Conservation (phyloP, 192 early-diverging fungal species). For the Umbelopsis sp. region DNA sequence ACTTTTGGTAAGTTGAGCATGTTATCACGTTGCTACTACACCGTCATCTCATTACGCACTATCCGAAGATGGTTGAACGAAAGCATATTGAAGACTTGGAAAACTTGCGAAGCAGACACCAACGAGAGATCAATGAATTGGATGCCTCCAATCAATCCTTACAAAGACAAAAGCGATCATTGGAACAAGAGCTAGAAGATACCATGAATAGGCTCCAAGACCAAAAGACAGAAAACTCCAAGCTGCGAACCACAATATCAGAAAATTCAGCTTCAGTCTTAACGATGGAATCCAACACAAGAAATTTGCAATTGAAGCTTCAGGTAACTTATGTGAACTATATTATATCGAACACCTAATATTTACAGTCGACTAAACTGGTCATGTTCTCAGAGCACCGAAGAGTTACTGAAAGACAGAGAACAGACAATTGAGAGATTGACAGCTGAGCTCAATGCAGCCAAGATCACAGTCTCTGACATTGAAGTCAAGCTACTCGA, state of each 20-base stretch:
- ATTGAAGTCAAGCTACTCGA: constrained; percentile 47
- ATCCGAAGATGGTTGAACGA: constrained; percentile 37
- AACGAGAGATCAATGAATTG: constrained; percentile 37
- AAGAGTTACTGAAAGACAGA: neutral
- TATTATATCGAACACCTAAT: neutral
- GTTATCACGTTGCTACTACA: neutral
- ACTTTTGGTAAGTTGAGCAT: constrained; percentile 24
- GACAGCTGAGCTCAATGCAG: neutral
- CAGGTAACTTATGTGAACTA: constrained; percentile 28
- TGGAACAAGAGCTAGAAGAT: constrained; percentile 29
- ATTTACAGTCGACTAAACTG: neutral
- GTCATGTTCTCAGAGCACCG: neutral
- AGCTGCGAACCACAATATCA: constrained; percentile 48
- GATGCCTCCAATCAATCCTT: constrained; percentile 31
- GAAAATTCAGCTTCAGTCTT: constrained; percentile 46
- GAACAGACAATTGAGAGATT: neutral
- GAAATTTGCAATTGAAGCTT: constrained; percentile 38
- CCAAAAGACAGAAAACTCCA: constrained; percentile 44
- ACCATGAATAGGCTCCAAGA: constrained; percentile 34
- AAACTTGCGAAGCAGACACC: constrained; percentile 26
- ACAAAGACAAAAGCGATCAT: constrained; percentile 35
- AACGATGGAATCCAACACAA: constrained; percentile 47
- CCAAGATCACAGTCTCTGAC: constrained; percentile 14
- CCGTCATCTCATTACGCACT: neutral
- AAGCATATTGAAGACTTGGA: constrained; percentile 43